These are phyloP conservation scores for Rubus idaeus DNA, from an alignment of 306 rosid genomes.

Conservation along the genomic window DNA sequence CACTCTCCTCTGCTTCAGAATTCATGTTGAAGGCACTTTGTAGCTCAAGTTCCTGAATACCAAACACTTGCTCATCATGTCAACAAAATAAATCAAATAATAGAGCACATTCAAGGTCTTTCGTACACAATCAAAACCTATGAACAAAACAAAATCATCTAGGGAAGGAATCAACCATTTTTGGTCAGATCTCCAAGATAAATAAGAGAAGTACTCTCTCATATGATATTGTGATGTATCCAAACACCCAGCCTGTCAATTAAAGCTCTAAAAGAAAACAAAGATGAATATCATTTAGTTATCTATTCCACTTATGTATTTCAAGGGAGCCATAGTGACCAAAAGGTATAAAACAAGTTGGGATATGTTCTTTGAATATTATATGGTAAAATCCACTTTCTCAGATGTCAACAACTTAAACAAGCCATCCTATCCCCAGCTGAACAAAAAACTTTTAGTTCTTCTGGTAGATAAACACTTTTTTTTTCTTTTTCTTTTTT, in stretches of 20 bases:
- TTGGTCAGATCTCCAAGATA: too few species aligned
- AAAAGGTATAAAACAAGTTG: not conserved
- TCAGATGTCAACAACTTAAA: conserved; percentile 9
- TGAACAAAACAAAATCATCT: too few species aligned
- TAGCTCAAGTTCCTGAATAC: conserved; percentile 62
- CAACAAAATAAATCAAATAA: conserved; percentile 22
- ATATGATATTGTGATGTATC: conserved; percentile 7
- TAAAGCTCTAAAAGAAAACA: not conserved
- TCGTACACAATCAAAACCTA: not conserved
- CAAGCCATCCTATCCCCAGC: not conserved
- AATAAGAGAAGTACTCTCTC: not conserved
- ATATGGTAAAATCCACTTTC: not conserved
- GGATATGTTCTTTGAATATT: not conserved
- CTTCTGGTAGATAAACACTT: conserved; percentile 12
- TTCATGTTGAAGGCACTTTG: conserved; percentile 43
- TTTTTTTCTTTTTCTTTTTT: not conserved
- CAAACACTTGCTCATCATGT: conserved; percentile 18
- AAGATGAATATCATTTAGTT: not conserved
- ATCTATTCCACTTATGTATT: not conserved
- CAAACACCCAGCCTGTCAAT: not conserved
- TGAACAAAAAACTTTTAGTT: not conserved
- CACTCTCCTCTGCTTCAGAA: conserved; percentile 66
- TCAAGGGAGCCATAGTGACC: not conserved
- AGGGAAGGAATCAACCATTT: conserved; percentile 15
- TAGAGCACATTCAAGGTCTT: conserved; percentile 27